These are phyloP conservation scores for Fomitopsis palustris DNA, from an alignment of 1,284 basidiomycete species.

Conservation along the genomic window DNA sequence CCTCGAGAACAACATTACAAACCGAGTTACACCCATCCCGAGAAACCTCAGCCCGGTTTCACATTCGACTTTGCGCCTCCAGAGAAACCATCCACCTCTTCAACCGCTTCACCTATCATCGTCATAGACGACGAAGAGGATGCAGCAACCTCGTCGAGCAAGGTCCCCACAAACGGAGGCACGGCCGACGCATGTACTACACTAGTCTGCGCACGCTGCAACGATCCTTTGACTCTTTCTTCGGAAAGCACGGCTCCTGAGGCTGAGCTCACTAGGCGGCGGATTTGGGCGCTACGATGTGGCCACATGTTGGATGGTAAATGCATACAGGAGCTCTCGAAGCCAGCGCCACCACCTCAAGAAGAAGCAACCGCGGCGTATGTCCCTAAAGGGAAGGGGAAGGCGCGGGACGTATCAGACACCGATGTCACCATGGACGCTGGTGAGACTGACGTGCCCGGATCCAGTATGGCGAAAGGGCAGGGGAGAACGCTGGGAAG, in stretches of 20 bases:
- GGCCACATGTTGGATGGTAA: slow-evolving; percentile 76
- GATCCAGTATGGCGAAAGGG: neutral
- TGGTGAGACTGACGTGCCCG: neutral
- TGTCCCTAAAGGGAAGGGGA: slow-evolving; percentile 7
- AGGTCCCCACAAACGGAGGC: slow-evolving; percentile 4
- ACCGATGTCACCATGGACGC: neutral
- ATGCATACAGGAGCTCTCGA: slow-evolving; percentile 55
- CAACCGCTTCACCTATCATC: slow-evolving; percentile 30
- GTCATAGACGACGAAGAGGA: slow-evolving; percentile 28
- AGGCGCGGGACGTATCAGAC: neutral
- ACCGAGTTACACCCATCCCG: slow-evolving; percentile 60
- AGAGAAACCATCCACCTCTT: slow-evolving; percentile 23
- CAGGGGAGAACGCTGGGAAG: neutral
- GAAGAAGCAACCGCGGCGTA: neutral
- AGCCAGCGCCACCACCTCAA: slow-evolving; percentile 31
- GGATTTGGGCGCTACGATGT: slow-evolving; percentile 67
- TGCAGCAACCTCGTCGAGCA: slow-evolving; percentile 12
- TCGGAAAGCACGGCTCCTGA: slow-evolving; percentile 26
- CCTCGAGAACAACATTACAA: slow-evolving; percentile 37
- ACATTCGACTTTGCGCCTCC: slow-evolving; percentile 55
- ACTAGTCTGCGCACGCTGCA: slow-evolving; percentile 61
- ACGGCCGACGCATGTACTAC: slow-evolving; percentile 28
- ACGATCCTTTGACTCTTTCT: slow-evolving; percentile 47
- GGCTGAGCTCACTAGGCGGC: slow-evolving; percentile 34
- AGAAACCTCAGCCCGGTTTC: slow-evolving; percentile 51